These are phyloP conservation scores for Geotrichum australiense DNA, from an alignment of 1,139 yeast genomes.

Conservation along the genomic window DNA sequence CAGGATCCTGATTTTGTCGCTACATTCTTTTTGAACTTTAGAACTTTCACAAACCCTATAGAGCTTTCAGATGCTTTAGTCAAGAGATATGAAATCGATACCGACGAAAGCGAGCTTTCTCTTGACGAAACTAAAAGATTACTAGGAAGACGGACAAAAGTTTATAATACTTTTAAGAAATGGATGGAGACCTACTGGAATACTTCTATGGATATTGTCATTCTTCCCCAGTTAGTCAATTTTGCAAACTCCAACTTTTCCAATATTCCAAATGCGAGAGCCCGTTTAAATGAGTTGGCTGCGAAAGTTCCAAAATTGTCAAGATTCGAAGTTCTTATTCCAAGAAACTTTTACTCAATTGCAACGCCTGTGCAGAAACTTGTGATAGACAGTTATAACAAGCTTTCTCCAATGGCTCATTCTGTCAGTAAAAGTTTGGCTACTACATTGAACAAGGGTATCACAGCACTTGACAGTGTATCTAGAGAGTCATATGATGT, in stretches of 20 bases:
- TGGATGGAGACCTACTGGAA: slow-evolving; percentile 93
- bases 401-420: slow-evolving; percentile 6
- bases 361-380: slow-evolving; percentile 12
- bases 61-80: slow-evolving; percentile 68
- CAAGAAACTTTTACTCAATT: slow-evolving; percentile 23
- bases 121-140: slow-evolving; percentile 28
- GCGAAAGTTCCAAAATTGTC: slow-evolving; percentile 20
- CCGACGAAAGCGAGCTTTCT: slow-evolving; percentile 2
- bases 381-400: slow-evolving; percentile 11
- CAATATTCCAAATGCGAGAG: slow-evolving; percentile 25
- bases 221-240: slow-evolving; percentile 63
- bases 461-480: neutral
- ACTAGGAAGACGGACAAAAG: slow-evolving; percentile 58
- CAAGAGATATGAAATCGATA: slow-evolving; percentile 47
- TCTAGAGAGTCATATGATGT: neutral
- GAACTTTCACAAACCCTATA: slow-evolving; percentile 63
- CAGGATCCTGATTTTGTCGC: slow-evolving; percentile 67
- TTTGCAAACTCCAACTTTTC: slow-evolving; percentile 54
- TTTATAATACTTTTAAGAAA: slow-evolving; percentile 60
- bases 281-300: slow-evolving; percentile 23
- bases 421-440: slow-evolving; percentile 12
- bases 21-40: slow-evolving; percentile 74
- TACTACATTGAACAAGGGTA: slow-evolving; percentile 2
- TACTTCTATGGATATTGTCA: slow-evolving; percentile 49
- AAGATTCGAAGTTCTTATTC: slow-evolving; percentile 27